These are phyloP conservation scores for maize (Zea mays) DNA, from an alignment of 176 grass and related monocot species.

Conservation along the genomic window DNA sequence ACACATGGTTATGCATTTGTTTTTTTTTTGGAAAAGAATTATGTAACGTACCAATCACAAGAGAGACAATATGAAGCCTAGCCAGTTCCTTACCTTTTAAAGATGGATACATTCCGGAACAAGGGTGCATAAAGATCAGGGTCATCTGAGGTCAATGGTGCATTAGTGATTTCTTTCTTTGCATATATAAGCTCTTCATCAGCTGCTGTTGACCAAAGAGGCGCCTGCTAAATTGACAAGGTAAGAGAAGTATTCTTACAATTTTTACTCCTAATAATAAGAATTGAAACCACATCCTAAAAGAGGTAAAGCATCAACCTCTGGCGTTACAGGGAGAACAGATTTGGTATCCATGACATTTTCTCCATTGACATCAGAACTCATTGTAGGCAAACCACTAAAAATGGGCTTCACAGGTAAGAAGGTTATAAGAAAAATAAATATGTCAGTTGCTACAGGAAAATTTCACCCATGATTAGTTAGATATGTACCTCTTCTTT, in stretches of 20 bases:
- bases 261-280: not conserved
- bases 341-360: slow-evolving; percentile 2
- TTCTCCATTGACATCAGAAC: slow-evolving; percentile 32
- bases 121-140: slow-evolving; percentile 66
- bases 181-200: slow-evolving; percentile 77
- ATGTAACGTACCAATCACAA: not conserved
- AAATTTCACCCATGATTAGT: not conserved
- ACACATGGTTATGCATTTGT: not conserved
- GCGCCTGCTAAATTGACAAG: slow-evolving; percentile 43
- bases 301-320: slow-evolving; percentile 44
- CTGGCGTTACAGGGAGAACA: slow-evolving; percentile 20
- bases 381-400: slow-evolving; percentile 36
- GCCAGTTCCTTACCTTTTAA: slow-evolving; percentile 55
- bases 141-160: slow-evolving; percentile 48
- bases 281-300: not conserved
- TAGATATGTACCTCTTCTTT: slow-evolving; percentile 44
- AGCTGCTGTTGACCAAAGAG: slow-evolving; percentile 58
- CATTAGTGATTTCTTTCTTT: slow-evolving; percentile 60
- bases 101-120: slow-evolving; percentile 64
- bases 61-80: slow-evolving; percentile 23
- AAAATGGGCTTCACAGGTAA: slow-evolving; percentile 54
- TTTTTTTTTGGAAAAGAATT: not conserved
- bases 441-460: not conserved
- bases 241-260: slow-evolving; percentile 12
- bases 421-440: slow-evolving; percentile 27